phyloP scores from a whole-genome alignment of 2,329 filamentous ascomycete species.

The Pseudocercospora pini-densiflorae region DNA sequence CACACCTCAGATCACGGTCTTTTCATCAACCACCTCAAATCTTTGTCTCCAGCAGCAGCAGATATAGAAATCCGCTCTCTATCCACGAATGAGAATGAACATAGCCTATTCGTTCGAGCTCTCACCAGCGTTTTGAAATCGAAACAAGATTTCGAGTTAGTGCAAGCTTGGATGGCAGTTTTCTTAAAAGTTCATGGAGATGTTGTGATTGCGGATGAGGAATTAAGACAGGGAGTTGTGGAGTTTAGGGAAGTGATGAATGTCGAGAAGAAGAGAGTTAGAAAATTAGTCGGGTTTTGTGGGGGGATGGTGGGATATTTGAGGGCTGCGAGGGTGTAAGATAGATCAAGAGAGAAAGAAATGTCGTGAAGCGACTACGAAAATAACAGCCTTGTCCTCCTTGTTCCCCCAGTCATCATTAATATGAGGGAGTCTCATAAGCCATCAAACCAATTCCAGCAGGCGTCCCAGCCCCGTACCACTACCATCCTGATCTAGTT shows the following conservation, averaged over 20 bases:
- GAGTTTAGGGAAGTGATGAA: conserved; percentile 63
- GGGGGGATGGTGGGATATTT: conserved; percentile 27
- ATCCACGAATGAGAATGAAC: conserved; percentile 60
- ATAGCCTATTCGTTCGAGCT: conserved; percentile 79
- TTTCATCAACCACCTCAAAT: conserved; percentile 79
- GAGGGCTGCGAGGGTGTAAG: conserved; percentile 33
- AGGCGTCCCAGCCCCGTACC: too few relatives aligned
- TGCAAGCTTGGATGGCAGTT: conserved; percentile 97
- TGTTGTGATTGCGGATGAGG: conserved; percentile 55
- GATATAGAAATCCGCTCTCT: conserved; percentile 91
- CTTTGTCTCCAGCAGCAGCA: conserved; percentile 79
- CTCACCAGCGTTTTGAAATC: conserved; percentile 71
- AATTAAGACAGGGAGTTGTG: conserved; percentile 63
- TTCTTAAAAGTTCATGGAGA: conserved; percentile 81
- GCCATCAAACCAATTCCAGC: too few relatives aligned
- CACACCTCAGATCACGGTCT: conserved; percentile 44
- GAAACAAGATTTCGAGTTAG: conserved; percentile 86
- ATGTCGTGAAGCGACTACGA: background rate
- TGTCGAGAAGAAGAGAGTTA: conserved; percentile 72
- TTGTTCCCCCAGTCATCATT: too few relatives aligned
- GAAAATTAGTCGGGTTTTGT: conserved; percentile 64
- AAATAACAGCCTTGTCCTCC: background rate
- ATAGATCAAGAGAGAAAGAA: background rate
- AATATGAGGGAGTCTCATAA: too few relatives aligned
- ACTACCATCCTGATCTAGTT: too few relatives aligned